These are phyloP conservation scores for Kokia cookei DNA, from an alignment of 441 rosid genomes.

Conservation along the genomic window DNA sequence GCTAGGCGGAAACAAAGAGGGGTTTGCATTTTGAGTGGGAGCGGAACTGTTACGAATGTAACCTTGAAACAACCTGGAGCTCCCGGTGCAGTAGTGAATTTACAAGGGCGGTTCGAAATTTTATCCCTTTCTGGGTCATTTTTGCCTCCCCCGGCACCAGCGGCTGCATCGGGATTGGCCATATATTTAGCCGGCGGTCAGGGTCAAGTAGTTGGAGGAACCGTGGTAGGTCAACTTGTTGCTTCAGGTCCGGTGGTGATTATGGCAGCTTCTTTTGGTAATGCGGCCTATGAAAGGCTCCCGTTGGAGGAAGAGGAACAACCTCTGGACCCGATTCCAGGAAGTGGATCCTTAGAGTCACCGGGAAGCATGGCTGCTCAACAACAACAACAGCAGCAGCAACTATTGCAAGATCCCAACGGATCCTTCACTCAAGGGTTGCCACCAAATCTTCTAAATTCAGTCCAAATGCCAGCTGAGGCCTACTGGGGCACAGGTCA, in stretches of 20 bases:
- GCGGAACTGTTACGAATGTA: slow-evolving; percentile 75
- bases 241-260: slow-evolving; percentile 77
- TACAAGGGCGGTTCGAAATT: slow-evolving; percentile 87
- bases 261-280: slow-evolving; percentile 86
- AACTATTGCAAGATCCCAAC: slow-evolving; percentile 38
- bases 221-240: slow-evolving; percentile 59
- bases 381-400: slow-evolving; percentile 40
- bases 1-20: slow-evolving; percentile 77
- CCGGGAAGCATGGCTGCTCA: slow-evolving; percentile 38
- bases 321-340: slow-evolving; percentile 14
- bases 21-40: slow-evolving; percentile 73
- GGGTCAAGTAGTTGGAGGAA: slow-evolving; percentile 81
- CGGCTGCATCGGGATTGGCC: slow-evolving; percentile 68
- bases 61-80: slow-evolving; percentile 68
- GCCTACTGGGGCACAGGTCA: slow-evolving; percentile 67
- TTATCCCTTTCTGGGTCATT: slow-evolving; percentile 79
- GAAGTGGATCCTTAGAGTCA: slow-evolving; percentile 30
- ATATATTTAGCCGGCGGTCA: slow-evolving; percentile 80
- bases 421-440: slow-evolving; percentile 59
- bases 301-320: slow-evolving; percentile 78
- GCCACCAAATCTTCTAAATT: slow-evolving; percentile 62
- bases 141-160: slow-evolving; percentile 88
- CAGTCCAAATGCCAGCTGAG: slow-evolving; percentile 66
- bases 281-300: slow-evolving; percentile 83
- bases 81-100: slow-evolving; percentile 64